phyloP scores from a whole-genome alignment of 345 rosid genomes.

The Aquilaria malaccensis region DNA sequence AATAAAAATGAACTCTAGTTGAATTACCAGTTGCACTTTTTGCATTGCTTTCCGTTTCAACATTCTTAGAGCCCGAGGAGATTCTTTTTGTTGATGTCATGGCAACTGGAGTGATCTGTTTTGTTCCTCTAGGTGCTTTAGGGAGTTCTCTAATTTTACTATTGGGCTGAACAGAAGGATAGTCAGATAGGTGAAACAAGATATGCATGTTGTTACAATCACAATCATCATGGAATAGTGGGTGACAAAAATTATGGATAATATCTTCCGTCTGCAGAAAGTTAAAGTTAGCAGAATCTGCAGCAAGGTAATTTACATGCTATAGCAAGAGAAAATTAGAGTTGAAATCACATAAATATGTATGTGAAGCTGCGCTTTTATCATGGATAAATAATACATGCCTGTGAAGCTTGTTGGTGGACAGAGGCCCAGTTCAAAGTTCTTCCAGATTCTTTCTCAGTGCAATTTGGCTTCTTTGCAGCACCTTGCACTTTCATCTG shows the following conservation, averaged over 20 bases:
- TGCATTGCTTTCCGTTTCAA: conserved; percentile 44
- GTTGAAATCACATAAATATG: no score
- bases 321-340: conserved; percentile 4
- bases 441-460: conserved; percentile 35
- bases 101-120: conserved; percentile 26
- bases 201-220: background rate
- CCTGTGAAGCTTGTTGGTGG: conserved; percentile 34
- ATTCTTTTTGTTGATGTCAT: conserved; percentile 44
- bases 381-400: conserved; percentile 14
- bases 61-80: conserved; percentile 39
- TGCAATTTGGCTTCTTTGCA: conserved; percentile 42
- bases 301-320: conserved; percentile 10
- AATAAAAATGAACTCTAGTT: background rate
- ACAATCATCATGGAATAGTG: no score
- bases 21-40: conserved; percentile 32
- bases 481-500: conserved; percentile 41
- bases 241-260: background rate
- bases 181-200: background rate
- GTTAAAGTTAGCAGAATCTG: background rate
- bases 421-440: conserved; percentile 37
- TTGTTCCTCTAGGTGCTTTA: conserved; percentile 42
- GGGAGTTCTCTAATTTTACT: conserved; percentile 31
- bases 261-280: background rate
- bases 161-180: conserved; percentile 26
- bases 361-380: background rate